Evolutionary conservation across 306 rosid genomes (phyloP).

Genomic region (Mimosa bimucronata): DNA sequence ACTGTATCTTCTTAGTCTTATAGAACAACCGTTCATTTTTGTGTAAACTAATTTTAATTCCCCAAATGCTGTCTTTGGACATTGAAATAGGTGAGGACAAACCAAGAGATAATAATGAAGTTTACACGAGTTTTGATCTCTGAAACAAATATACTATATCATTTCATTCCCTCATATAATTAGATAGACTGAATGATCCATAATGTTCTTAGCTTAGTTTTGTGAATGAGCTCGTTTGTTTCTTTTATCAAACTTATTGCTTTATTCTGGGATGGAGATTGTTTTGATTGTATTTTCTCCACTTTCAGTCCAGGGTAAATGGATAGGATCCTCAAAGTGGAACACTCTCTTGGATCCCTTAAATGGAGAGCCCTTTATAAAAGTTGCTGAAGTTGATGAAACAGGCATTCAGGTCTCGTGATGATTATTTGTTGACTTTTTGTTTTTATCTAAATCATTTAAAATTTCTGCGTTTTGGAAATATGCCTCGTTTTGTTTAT

Average conservation of each 20-base stretch:
- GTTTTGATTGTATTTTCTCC: slow-evolving; percentile 35
- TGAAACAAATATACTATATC: background rate
- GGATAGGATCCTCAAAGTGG: slow-evolving; percentile 69
- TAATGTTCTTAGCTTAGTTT: slow-evolving; percentile 6
- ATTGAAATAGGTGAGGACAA: background rate
- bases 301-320: slow-evolving; percentile 91
- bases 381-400: slow-evolving; percentile 89
- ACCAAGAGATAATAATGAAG: background rate
- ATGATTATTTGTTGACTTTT: slow-evolving; percentile 7
- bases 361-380: slow-evolving; percentile 94
- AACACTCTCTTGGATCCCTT: slow-evolving; percentile 82
- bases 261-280: slow-evolving; percentile 14
- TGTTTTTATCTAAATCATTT: slow-evolving; percentile 30
- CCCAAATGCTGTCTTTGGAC: no score
- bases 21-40: no score
- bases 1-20: no score
- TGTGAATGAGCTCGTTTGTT: slow-evolving; percentile 1
- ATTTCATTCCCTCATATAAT: background rate
- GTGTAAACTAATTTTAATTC: no score
- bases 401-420: slow-evolving; percentile 67
- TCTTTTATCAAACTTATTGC: slow-evolving; percentile 11
- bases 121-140: background rate
- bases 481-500: slow-evolving; percentile 5
- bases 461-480: slow-evolving; percentile 3
- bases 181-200: slow-evolving; percentile 4